phyloP scores from a whole-genome alignment of 805 yeast genomes.

The Yamadazyma nakazawae region DNA sequence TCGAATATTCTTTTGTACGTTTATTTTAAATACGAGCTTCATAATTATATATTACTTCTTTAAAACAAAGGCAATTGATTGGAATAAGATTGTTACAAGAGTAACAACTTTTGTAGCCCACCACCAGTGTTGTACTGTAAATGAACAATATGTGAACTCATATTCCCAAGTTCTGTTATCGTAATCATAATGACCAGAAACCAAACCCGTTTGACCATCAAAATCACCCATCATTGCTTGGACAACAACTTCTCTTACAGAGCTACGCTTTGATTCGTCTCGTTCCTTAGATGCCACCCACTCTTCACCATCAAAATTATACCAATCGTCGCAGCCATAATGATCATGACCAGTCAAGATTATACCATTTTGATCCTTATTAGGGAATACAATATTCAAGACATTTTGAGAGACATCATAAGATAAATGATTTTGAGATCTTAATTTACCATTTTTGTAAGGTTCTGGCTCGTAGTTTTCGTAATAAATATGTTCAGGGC shows the following conservation, averaged over 20 bases:
- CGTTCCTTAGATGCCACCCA: conserved; percentile 60
- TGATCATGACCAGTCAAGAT: conserved; percentile 95
- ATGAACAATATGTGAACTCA: conserved; percentile 71
- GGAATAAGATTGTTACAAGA: conserved; percentile 29
- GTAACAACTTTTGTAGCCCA: conserved; percentile 72
- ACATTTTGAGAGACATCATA: conserved; percentile 64
- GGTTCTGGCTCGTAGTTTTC: conserved; percentile 56
- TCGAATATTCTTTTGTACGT: background rate
- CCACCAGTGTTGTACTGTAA: conserved; percentile 89
- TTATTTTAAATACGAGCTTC: background rate
- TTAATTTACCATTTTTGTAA: conserved; percentile 64
- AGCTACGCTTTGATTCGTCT: conserved; percentile 19
- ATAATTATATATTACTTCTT: background rate
- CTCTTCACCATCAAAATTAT: conserved; percentile 41
- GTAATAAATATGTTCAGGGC: conserved; percentile 57
- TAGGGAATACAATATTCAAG: conserved; percentile 66
- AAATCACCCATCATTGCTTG: conserved; percentile 96
- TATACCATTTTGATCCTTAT: conserved; percentile 63
- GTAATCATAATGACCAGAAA: conserved; percentile 66
- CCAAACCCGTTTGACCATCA: conserved; percentile 82
- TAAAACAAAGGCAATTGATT: conserved; percentile 18
- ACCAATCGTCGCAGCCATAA: conserved; percentile 80
- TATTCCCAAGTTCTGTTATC: conserved; percentile 54
- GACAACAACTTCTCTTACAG: conserved; percentile 76
- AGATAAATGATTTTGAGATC: conserved; percentile 84